A percentile compares a stretch with the other conserved stretches of the same genome.
These are phyloP conservation scores for Fusarium sp. DNA, from an alignment of 2,329 filamentous ascomycete genomes.

Conservation along the genomic window DNA sequence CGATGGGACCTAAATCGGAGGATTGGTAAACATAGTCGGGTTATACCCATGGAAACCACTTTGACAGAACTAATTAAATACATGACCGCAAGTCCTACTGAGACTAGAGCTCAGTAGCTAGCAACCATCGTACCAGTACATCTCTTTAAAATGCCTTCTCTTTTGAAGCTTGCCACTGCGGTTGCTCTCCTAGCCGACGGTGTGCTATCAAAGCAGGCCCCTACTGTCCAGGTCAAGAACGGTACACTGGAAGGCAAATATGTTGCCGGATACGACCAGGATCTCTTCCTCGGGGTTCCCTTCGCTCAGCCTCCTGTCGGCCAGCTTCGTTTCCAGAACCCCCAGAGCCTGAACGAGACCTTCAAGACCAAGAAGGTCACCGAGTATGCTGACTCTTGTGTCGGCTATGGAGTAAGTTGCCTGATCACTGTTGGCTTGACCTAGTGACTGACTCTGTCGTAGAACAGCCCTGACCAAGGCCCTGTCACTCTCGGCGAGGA, in stretches of 20 bases:
- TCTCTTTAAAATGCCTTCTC: constrained; percentile 17
- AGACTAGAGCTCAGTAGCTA: background rate
- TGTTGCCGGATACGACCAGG: constrained; percentile 36
- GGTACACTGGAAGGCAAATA: constrained; percentile 42
- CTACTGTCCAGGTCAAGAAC: constrained; percentile 40
- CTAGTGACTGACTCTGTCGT: background rate
- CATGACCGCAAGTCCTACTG: background rate
- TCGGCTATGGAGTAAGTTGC: constrained; percentile 39
- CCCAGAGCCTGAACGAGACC: constrained; percentile 25
- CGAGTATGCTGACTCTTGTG: constrained; percentile 45
- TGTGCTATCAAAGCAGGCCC: constrained; percentile 16
- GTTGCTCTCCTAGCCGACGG: constrained; percentile 17
- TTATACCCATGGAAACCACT: background rate
- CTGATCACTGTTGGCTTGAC: fast-evolving
- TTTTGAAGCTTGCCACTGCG: constrained; percentile 13
- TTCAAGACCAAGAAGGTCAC: constrained; percentile 35
- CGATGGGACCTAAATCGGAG: background rate
- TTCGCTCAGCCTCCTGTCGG: constrained; percentile 42
- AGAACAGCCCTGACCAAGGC: constrained; percentile 37
- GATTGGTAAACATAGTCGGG: background rate
- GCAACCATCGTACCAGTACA: background rate
- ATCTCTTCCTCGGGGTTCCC: constrained; percentile 42
- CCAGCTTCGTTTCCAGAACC: constrained; percentile 35
- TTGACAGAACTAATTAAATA: background rate
- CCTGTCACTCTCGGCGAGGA: constrained; percentile 38